A percentile compares a stretch with the other conserved stretches of the same genome.
These are phyloP conservation scores for Panaeolus cyanescens DNA, from an alignment of 768 basidiomycete genomes.

Conservation along the genomic window DNA sequence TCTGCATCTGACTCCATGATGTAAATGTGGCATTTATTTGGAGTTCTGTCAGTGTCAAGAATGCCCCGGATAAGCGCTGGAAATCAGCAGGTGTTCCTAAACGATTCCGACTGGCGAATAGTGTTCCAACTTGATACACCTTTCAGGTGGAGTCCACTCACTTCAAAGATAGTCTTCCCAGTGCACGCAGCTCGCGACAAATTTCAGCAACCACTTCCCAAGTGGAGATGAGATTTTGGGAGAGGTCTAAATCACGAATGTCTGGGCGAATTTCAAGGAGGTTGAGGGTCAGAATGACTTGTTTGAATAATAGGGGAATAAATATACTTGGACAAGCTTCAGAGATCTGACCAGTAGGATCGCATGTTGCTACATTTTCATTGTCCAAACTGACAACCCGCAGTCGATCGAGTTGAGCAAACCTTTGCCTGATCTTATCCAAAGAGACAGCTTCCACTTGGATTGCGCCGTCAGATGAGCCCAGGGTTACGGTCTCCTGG, in stretches of 20 bases:
- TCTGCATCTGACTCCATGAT: conserved; percentile 67
- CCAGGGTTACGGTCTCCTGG: conserved; percentile 69
- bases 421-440: conserved; percentile 73
- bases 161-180: conserved; percentile 79
- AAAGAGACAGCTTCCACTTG: conserved; percentile 85
- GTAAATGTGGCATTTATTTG: conserved; percentile 76
- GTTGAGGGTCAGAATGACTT: conserved; percentile 1
- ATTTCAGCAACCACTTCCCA: conserved; percentile 77
- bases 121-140: background rate
- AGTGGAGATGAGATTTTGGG: conserved; percentile 65
- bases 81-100: conserved; percentile 42
- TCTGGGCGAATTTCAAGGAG: conserved; percentile 41
- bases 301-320: background rate
- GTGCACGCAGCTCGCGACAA: conserved; percentile 53
- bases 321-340: conserved; percentile 69
- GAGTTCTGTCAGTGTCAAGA: conserved; percentile 58
- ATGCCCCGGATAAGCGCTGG: conserved; percentile 38
- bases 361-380: conserved; percentile 54
- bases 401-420: conserved; percentile 66
- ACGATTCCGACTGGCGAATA: conserved; percentile 62
- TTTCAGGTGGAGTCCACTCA: conserved; percentile 37
- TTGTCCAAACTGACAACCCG: conserved; percentile 81
- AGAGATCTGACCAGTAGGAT: conserved; percentile 51
- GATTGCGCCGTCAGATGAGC: conserved; percentile 82
- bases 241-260: conserved; percentile 80